Evolutionary conservation across 2,329 filamentous ascomycete genomes (phyloP).

Genomic region (Penicillium sp.): DNA sequence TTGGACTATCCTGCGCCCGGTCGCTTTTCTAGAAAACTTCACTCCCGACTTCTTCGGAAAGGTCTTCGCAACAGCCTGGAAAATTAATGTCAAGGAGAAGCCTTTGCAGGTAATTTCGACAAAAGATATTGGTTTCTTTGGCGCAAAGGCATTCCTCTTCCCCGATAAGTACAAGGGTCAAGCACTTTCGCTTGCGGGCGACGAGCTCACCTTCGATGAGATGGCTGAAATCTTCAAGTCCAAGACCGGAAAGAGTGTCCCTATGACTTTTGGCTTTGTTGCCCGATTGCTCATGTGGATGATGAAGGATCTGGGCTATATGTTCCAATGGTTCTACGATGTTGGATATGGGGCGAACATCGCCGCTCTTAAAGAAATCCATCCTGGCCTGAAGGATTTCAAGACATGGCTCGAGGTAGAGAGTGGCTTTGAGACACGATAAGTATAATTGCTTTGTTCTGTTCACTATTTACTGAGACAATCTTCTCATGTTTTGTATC

Average conservation of each 20-base stretch:
- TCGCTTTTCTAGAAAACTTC: slow-evolving; percentile 65
- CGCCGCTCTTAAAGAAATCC: slow-evolving; percentile 43
- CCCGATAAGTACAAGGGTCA: slow-evolving; percentile 50
- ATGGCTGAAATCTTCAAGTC: slow-evolving; percentile 52
- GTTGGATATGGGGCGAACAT: slow-evolving; percentile 56
- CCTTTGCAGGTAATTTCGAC: slow-evolving; percentile 47
- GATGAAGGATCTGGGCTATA: slow-evolving; percentile 50
- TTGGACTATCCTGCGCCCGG: slow-evolving; percentile 66
- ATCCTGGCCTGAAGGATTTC: slow-evolving; percentile 54
- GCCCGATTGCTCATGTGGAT: slow-evolving; percentile 46
- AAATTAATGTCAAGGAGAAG: slow-evolving; percentile 46
- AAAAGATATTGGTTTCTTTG: slow-evolving; percentile 58
- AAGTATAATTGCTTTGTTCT: not conserved
- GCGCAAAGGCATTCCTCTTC: slow-evolving; percentile 52
- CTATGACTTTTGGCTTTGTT: slow-evolving; percentile 46
- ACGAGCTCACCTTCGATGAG: slow-evolving; percentile 54
- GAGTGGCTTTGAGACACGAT: slow-evolving; percentile 41
- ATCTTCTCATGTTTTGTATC: too few relatives aligned
- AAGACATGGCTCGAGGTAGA: slow-evolving; percentile 54
- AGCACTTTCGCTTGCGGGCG: slow-evolving; percentile 56
- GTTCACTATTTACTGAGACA: not conserved
- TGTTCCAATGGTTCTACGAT: slow-evolving; percentile 57
- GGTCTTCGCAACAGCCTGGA: slow-evolving; percentile 50
- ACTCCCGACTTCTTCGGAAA: slow-evolving; percentile 51
- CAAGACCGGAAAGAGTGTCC: slow-evolving; percentile 49